Evolutionary conservation across 306 rosid species (phyloP), one percentile per base, ranked within the genome.

Genomic region (Nissolia schottii): DNA sequence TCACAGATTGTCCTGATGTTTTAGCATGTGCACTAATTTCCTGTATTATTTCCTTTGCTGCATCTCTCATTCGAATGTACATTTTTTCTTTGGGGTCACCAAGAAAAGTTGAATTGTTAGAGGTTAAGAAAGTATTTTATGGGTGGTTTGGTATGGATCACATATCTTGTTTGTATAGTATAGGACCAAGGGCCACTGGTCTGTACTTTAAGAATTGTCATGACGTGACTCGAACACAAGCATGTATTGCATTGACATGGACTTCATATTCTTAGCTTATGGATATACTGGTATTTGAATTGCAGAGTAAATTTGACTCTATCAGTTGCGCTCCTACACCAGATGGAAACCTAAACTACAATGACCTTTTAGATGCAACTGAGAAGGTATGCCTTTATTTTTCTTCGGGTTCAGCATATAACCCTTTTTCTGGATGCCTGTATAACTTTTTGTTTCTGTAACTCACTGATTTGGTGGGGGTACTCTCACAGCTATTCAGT

Each of bases 311-410:
- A 48, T 76, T 61, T 80, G 99, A 85, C 63, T 63, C 79, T 3
- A 70, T 89, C 78, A 80, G 81, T 77, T 80, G 80, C 79, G 35
- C 95, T 71, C 82, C 96, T 25, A 65, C 83, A 64, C 96, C 96
- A 0, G 97, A 91, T 84, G 99, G 96, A 80, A 82, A 78, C 82
- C 86, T 94, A 32, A 78, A 81, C 88, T 86, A 83, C 77, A 66
- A 84, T 55, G 80, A 87, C 48, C 62, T 89, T 51, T 43, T 94
- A 77, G 86, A 81, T 50, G 82, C 81, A 9, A 61, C 89, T 7
- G 70, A 77, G 71, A 70, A 70, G 97, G 99, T 91, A 81, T 15
- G 51, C 20, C 9, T 55, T 56, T 40, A 15, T 50, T 29, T 49
- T 49, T 56, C 60, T 62, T 62, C 28, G 6, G 6, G 43, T 48